Evolutionary conservation across 2,329 filamentous ascomycete species (phyloP), one percentile per base, ranked within the genome.

Genomic region (Fusarium subglutinans): DNA sequence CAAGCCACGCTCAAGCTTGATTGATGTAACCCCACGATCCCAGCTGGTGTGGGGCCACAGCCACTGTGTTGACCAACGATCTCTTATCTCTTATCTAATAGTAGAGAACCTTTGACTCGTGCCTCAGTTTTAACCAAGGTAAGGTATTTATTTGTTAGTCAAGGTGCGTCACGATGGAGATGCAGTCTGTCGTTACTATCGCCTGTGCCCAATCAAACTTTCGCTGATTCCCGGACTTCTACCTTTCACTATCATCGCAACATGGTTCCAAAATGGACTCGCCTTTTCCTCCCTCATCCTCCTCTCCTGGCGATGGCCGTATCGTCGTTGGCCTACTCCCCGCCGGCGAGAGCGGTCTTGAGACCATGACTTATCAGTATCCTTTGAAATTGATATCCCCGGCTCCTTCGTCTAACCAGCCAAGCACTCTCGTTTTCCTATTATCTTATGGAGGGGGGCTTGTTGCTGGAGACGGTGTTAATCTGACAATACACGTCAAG

Each of bases 391-490:
- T 99, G 65, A 94, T 99, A 70, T 93, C 95, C 0, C 94, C 96
- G 4, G 88, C 91, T 20, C 90, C 92, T 17, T 86, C 91, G 11
- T 87, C 88, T 54, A 85, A 89, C 45, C 88, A 91, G 64, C 87
- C 88, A 73, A 93, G 93, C 64, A 88, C 95, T 14, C 90, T 96
- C 38, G 91, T 98, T 45, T 98, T 98, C 80, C 87, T 98, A 43
- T 88, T 99, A 55, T 98, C 95, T 2, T 99, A 98, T 80, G 96
- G 96, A 56, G 96, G 96, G 48, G 96, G 96, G 5, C 90, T 99
- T 20, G 93, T 99, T 4, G 94, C 93, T 18, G 95, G 95, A 47
- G 96, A 99, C 82, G 87, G 89, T 73, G 92, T 98, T 81, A 87
- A 92, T 78, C 89, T 99, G 33, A 85, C 86, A 26, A 88, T 98